Evolutionary conservation across 805 yeast genomes (phyloP).

Genomic region (Pichia insulana): DNA sequence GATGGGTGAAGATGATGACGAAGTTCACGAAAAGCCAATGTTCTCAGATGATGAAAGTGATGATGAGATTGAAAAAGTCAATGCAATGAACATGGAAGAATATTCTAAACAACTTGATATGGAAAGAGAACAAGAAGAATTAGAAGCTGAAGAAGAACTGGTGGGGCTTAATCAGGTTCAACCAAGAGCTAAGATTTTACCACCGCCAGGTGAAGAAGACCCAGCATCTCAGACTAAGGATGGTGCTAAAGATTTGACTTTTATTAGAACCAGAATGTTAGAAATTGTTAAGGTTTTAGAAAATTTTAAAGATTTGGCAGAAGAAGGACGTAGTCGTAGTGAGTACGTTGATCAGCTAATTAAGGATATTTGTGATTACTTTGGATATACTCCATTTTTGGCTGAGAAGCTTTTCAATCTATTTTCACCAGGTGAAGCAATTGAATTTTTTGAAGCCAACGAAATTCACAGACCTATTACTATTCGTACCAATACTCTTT

Average conservation of each 20-base stretch:
- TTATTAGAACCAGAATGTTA: slow-evolving; percentile 86
- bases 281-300: slow-evolving; percentile 92
- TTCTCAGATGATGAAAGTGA: slow-evolving; percentile 65
- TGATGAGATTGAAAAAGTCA: slow-evolving; percentile 59
- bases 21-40: slow-evolving; percentile 53
- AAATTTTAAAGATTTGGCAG: slow-evolving; percentile 73
- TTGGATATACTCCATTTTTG: slow-evolving; percentile 84
- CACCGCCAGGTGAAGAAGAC: slow-evolving; percentile 55
- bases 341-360: slow-evolving; percentile 74
- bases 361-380: slow-evolving; percentile 83
- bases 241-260: slow-evolving; percentile 48
- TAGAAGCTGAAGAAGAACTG: slow-evolving; percentile 53
- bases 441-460: slow-evolving; percentile 97
- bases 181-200: slow-evolving; percentile 72
- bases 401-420: slow-evolving; percentile 91
- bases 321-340: slow-evolving; percentile 78
- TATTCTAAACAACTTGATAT: slow-evolving; percentile 60
- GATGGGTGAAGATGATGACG: slow-evolving; percentile 44
- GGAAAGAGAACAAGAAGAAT: slow-evolving; percentile 47
- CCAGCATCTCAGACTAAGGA: slow-evolving; percentile 35
- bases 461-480: slow-evolving; percentile 96
- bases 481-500: slow-evolving; percentile 93
- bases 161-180: slow-evolving; percentile 49
- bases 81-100: slow-evolving; percentile 79
- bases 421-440: slow-evolving; percentile 91